Percentiles rank a stretch among this genome's conserved stretches.
These are phyloP conservation scores for Astragalus membranaceus DNA, from an alignment of 306 rosid genomes.

Conservation along the genomic window DNA sequence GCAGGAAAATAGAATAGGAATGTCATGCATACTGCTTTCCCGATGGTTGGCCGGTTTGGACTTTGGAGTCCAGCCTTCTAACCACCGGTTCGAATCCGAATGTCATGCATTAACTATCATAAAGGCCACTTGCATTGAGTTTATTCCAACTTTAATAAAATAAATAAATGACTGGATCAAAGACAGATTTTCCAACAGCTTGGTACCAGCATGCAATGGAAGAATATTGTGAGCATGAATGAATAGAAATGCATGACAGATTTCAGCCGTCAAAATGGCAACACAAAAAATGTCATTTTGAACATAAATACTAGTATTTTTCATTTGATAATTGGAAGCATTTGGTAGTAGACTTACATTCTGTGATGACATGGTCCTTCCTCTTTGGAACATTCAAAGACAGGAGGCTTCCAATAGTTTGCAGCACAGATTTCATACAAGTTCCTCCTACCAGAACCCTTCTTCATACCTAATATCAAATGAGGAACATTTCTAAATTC, in stretches of 20 bases:
- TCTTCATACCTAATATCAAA: constrained; percentile 32
- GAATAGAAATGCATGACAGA: neutral
- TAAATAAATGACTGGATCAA: neutral
- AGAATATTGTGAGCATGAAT: neutral
- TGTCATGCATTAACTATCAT: neutral
- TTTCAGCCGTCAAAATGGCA: neutral
- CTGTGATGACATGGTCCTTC: constrained; percentile 60
- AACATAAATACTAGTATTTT: neutral
- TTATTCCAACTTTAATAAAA: neutral
- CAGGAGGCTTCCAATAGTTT: constrained; percentile 52
- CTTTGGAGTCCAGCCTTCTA: too few relatives aligned
- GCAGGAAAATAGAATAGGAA: neutral
- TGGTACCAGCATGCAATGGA: neutral
- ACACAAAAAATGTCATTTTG: neutral
- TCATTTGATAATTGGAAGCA: neutral
- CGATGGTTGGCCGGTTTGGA: too few relatives aligned
- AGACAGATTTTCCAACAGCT: neutral
- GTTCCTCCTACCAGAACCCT: constrained; percentile 38
- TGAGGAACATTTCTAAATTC: neutral
- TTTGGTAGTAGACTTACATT: constrained; percentile 30
- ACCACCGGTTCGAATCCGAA: neutral
- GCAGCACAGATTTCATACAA: constrained; percentile 51
- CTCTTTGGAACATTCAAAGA: constrained; percentile 59
- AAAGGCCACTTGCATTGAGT: neutral
- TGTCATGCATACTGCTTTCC: neutral